These are phyloP conservation scores for Alternaria novae-zelandiae DNA, from an alignment of 2,329 filamentous ascomycete genomes.

Conservation along the genomic window DNA sequence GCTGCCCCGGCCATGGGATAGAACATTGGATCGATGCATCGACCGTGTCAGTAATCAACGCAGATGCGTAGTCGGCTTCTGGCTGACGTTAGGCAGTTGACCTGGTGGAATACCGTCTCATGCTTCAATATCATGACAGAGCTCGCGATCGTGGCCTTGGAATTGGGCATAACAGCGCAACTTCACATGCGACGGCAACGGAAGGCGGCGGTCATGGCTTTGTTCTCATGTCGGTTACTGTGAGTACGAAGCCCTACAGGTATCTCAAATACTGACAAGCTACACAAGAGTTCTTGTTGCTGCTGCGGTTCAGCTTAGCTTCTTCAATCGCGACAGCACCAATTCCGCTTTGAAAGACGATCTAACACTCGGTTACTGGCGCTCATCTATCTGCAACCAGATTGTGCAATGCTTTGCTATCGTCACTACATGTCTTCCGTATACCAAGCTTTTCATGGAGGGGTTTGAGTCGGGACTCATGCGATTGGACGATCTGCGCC, in stretches of 20 bases:
- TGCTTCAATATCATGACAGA: slow-evolving; percentile 29
- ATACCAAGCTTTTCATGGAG: slow-evolving; percentile 38
- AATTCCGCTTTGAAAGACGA: slow-evolving; percentile 19
- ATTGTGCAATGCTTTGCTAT: slow-evolving; percentile 33
- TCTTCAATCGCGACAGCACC: slow-evolving; percentile 21
- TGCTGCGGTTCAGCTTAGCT: slow-evolving; percentile 20
- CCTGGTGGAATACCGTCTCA: slow-evolving; percentile 26
- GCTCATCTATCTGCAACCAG: slow-evolving; percentile 31
- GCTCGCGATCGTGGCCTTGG: slow-evolving; percentile 26
- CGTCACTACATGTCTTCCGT: slow-evolving; percentile 36
- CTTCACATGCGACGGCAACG: slow-evolving; percentile 18
- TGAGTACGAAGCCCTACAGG: slow-evolving; percentile 1
- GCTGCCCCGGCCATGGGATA: slow-evolving; percentile 28
- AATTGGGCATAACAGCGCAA: slow-evolving; percentile 23
- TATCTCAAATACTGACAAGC: background rate
- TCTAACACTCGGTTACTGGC: slow-evolving; percentile 38
- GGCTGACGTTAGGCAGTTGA: slow-evolving; percentile 14
- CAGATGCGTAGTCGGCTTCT: background rate
- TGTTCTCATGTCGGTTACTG: slow-evolving; percentile 29
- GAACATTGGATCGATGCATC: slow-evolving; percentile 14
- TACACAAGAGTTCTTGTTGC: slow-evolving; percentile 20
- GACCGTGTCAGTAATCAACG: slow-evolving; percentile 18
- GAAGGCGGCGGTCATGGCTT: slow-evolving; percentile 25
- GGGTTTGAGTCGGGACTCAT: slow-evolving; percentile 35
- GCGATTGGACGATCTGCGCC: slow-evolving; percentile 26